These are phyloP conservation scores for Lentinula raphanica DNA, from an alignment of 768 basidiomycete genomes.

Conservation along the genomic window DNA sequence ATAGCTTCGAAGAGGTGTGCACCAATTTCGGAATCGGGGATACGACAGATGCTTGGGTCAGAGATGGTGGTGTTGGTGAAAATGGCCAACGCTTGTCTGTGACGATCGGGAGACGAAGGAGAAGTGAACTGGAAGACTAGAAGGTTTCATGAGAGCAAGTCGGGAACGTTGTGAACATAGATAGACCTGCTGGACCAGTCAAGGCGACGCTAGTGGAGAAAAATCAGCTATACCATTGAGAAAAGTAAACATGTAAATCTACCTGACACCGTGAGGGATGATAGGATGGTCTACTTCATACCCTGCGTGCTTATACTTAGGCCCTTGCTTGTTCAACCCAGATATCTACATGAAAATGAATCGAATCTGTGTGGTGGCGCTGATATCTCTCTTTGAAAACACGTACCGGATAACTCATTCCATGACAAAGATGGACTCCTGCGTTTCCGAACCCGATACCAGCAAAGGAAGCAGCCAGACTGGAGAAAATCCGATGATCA, in stretches of 20 bases:
- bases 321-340: constrained; percentile 90
- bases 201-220: constrained; percentile 61
- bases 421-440: constrained; percentile 86
- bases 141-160: neutral
- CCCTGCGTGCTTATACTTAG: constrained; percentile 87
- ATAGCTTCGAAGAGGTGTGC: constrained; percentile 79
- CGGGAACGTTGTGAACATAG: neutral
- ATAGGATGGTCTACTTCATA: constrained; percentile 84
- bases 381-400: too few species aligned
- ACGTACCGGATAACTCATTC: constrained; percentile 81
- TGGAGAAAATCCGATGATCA: constrained; percentile 22
- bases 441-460: constrained; percentile 96
- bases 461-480: constrained; percentile 88
- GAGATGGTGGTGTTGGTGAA: constrained; percentile 65
- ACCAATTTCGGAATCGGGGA: constrained; percentile 78
- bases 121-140: constrained; percentile 93
- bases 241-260: constrained; percentile 10
- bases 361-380: neutral
- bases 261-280: constrained; percentile 90
- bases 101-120: constrained; percentile 86
- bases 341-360: constrained; percentile 57
- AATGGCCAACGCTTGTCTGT: constrained; percentile 82
- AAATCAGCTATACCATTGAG: neutral
- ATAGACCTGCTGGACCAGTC: constrained; percentile 75
- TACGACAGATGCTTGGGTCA: constrained; percentile 64